Evolutionary conservation across 169 alveolate genomes (phyloP), one percentile per base, ranked within the genome.

Genomic region (Cryptosporidium ryanae): DNA sequence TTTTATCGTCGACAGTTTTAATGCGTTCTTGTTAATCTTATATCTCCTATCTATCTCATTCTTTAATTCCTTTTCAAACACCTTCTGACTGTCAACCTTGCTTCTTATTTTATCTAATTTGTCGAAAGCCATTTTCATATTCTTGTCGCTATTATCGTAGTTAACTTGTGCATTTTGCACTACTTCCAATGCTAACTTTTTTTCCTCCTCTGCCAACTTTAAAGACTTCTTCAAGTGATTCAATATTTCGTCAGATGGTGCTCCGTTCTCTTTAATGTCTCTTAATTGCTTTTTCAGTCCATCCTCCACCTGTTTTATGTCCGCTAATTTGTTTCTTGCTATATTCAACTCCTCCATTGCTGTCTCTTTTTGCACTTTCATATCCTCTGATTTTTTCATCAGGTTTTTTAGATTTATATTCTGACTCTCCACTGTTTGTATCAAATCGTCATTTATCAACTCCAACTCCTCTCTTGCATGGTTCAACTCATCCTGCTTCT

Each of bases 241-340:
- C 23, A 76, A 25, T 43, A 76, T 76, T 13, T 76, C 87, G 8
- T 76, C 87, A 43, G 87, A 76, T n/a, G 87, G 87, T 29, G 87
- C 61, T 43, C 87, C 87, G 7, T 57, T 55, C 21, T 55, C 63
- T 10, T 59, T 55, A 15, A 76, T 38, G 7, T 76, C 71, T 59
- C 63, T 70, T 27, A 76, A 21, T 25, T 76, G 68, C 2, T 55
- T 61, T 59, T 76, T 76, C 32, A 76, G 32, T 18, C 68, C 46
- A 34, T 76, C 38, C 25, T 76, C 87, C 31, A 76, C 87, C 15
- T 59, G 50, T 2, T 29, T 44, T 32, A 76, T 34, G 38, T 76
- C 87, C 18, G 55, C 48, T 2, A 44, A 38, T 52, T 76, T 76
- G 21, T 21, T 46, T 38, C 18, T 76, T 12, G 87, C 87, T 38